Conservation (phyloP, 2,329 filamentous ascomycete genomes). For the Beauveria scarabaeidicola region DNA sequence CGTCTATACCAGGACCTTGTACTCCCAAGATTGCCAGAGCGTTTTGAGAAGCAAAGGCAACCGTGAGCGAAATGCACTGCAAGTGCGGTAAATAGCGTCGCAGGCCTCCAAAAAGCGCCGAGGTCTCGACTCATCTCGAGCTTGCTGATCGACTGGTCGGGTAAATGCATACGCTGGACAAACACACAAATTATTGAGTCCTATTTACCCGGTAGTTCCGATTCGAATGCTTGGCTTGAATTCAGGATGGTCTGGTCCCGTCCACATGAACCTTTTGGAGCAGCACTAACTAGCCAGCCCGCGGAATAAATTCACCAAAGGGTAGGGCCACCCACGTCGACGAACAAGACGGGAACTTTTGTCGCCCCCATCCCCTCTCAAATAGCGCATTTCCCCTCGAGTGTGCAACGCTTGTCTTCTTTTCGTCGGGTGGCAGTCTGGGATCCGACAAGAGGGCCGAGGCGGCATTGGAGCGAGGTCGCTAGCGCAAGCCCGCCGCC, state of each 20-base stretch:
- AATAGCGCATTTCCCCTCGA: not conserved
- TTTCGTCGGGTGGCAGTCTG: not conserved
- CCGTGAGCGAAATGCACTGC: not conserved
- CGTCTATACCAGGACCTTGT: not conserved
- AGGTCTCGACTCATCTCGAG: not conserved
- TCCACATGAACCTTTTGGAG: not conserved
- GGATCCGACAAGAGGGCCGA: not conserved
- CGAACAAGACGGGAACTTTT: slow-evolving; percentile 1
- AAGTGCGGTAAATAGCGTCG: not conserved
- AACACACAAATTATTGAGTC: not conserved
- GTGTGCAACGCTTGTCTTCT: not conserved
- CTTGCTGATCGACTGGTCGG: not conserved
- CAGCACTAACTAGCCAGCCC: not conserved
- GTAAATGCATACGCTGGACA: not conserved
- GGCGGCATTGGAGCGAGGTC: not conserved
- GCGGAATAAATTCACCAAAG: not conserved
- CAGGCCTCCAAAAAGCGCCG: not conserved
- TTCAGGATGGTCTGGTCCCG: no score
- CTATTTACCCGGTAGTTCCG: not conserved
- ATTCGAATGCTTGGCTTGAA: not conserved
- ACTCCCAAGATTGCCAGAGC: not conserved
- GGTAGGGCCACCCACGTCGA: not conserved
- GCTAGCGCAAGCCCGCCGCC: not conserved
- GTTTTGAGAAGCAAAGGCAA: not conserved
- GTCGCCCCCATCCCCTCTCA: not conserved